Base-by-base conservation (phyloP, 2,329 filamentous ascomycete species). In the Paramyrothecium sp. region DNA sequence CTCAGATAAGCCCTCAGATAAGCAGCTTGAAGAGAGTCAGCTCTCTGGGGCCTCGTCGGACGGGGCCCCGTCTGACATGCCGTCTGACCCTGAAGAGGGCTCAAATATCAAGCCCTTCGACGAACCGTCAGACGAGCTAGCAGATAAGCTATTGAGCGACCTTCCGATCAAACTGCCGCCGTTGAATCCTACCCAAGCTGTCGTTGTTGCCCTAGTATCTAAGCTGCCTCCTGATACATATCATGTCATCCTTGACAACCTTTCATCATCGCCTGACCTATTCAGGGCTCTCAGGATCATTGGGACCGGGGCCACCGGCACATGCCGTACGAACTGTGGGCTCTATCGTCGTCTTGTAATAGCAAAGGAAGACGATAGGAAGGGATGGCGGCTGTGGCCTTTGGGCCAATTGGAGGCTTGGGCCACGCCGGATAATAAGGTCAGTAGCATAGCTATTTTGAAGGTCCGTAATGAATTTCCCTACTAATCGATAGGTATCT, bases 171-270 rank as follows among this genome's bases (percentile, higher is more conserved):
- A 47, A 20, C 46, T 48, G 48, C 48, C 48, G n/a, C n/a, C n/a
- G n/a, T n/a, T 60, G 2, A n/a, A n/a, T n/a, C n/a, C n/a, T n/a
- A n/a, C n/a, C n/a, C n/a, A n/a, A n/a, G n/a, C n/a, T n/a, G n/a
- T n/a, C n/a, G n/a, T n/a, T n/a, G n/a, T n/a, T n/a, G n/a, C n/a
- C n/a, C n/a, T n/a, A n/a, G n/a, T n/a, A 60, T 57, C 51, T 53
- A 12, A 12, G 47, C 61, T 64, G 30, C 48, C 34, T 26, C 54
- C 49, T 23, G 34, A 50, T 23, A 62, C 17, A 51, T 59, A 64
- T 49, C 51, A 61, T 50, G 55, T 63, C 58, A 59, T 62, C 19
- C 19, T 56, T 19, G 51, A 63, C 57, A 63, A 60, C 56, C 58
- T 63, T 26, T 62, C 61, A 38, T 60, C 54, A 0, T 54, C 51